phyloP scores from a whole-genome alignment of 139 green algal genomes.

The Klebsormidium nitens region DNA sequence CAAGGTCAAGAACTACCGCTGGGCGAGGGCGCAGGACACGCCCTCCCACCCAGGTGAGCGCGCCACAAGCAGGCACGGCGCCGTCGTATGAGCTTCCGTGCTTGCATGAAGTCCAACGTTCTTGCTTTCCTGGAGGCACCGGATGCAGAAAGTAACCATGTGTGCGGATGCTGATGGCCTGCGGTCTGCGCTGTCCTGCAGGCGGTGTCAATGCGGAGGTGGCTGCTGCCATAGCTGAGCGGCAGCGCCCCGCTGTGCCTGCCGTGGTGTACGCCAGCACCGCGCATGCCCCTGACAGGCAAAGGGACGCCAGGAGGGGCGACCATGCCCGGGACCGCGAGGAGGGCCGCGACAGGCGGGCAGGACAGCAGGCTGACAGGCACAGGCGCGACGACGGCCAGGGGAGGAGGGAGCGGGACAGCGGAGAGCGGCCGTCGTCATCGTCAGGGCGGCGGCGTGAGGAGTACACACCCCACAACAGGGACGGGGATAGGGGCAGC shows the following conservation, averaged over 20 bases:
- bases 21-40: constrained; percentile 9
- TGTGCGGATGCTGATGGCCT: too few relatives aligned
- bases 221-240: constrained; percentile 14
- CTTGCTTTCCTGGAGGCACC: neutral
- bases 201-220: constrained; percentile 14
- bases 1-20: constrained; percentile 3
- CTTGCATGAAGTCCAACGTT: too few relatives aligned
- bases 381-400: neutral
- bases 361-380: neutral
- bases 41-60: constrained; percentile 15
- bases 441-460: neutral
- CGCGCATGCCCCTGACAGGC: too few relatives aligned
- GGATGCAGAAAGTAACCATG: neutral
- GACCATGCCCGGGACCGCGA: too few relatives aligned
- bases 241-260: too few relatives aligned
- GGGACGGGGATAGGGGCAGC: neutral
- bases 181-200: neutral
- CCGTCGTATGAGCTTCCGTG: neutral
- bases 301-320: too few relatives aligned
- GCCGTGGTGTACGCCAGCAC: too few relatives aligned
- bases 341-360: neutral
- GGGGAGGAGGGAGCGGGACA: neutral
- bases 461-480: neutral
- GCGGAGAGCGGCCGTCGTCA: neutral
- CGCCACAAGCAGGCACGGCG: neutral